Conservation (phyloP, 1,284 basidiomycete genomes). For the Lignosus rhinocerotis region DNA sequence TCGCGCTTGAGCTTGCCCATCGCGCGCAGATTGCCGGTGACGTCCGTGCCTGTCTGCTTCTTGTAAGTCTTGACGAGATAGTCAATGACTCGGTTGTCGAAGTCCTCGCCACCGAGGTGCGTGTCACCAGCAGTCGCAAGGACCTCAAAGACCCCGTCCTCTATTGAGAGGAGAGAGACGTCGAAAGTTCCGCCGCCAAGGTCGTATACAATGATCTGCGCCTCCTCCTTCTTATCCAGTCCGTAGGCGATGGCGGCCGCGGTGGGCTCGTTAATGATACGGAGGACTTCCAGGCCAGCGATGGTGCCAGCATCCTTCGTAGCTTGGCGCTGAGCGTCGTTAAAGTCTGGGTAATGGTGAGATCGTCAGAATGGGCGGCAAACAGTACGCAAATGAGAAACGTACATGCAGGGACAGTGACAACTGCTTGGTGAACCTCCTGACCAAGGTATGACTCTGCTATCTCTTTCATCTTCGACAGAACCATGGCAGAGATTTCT, state of each 20-base stretch:
- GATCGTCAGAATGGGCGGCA: background rate
- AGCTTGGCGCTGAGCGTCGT: constrained; percentile 98
- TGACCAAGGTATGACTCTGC: constrained; percentile 97
- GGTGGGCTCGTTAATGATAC: constrained; percentile 99
- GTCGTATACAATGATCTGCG: constrained; percentile 93
- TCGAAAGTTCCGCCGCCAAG: constrained; percentile 80
- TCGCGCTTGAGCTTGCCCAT: constrained; percentile 98
- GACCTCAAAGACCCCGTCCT: constrained; percentile 98
- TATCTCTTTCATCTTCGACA: constrained; percentile 98
- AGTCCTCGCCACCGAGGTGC: constrained; percentile 98
- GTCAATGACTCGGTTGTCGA: constrained; percentile 95
- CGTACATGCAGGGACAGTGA: constrained; percentile 89
- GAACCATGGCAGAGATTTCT: constrained; percentile 93
- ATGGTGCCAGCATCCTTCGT: constrained; percentile 99
- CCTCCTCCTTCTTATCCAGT: constrained; percentile 93
- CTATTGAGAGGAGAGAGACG: constrained; percentile 96
- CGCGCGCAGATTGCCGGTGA: constrained; percentile 83
- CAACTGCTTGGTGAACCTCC: constrained; percentile 96
- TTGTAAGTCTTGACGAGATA: constrained; percentile 92
- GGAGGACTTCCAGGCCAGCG: constrained; percentile 92
- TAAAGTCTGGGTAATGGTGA: constrained; percentile 63
- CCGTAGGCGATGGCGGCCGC: constrained; percentile 98
- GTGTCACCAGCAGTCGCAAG: constrained; percentile 98
- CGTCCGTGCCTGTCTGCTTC: constrained; percentile 92
- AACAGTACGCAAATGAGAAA: background rate